Base-by-base conservation (phyloP, 495 filamentous ascomycete species). In the Penicillium cataractarum region DNA sequence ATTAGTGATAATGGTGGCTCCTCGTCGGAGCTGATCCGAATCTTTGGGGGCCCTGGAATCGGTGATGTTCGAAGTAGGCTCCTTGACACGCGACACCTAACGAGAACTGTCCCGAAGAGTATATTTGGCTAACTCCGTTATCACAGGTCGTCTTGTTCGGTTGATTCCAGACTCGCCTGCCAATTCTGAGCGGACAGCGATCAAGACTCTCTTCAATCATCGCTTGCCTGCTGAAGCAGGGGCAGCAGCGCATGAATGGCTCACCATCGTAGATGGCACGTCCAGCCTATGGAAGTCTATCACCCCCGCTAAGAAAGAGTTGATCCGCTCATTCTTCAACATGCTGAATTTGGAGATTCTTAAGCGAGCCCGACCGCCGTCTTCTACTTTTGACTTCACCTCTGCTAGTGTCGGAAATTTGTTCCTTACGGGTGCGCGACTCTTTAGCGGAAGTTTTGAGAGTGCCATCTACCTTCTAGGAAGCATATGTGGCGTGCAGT, bases 1-100 rank as follows among this genome's bases (percentile, higher is more conserved):
- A 96, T 97, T 68, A 92, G 89, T 65, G 94, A 98, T 74, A 98
- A 98, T 78, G 94, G 94, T 29, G 94, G 94, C 19, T 92, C 89
- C 33, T 93, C 92, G 1, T 94, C 90, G 7, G 94, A 98, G 78
- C 74, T 97, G 66, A 94, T 97, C 63, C 84, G 94, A 17, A 91
- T 98, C 17, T 91, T 97, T 75, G 94, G 94, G 2, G 94, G 94
- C 0, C 94, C 94, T 55, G 93, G 92, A 13, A 96, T 97, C 74
- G 93, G 93, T 33, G 93, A 97, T 79, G 83, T 96, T 46, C 85
- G 93, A 75, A 97, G 92, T 96, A 78, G 65, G 89, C 80, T 40
- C 31, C 10, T 26, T 21, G 17, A 37, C 51, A 40, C 31, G 32
- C 10, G 24, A 48, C 32, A 35, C 19, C 24, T 4, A 8, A 12